Percentiles rank a stretch among this genome's conserved stretches.
phyloP scores from a whole-genome alignment of 169 alveolate species.

The Neospora caninum region DNA sequence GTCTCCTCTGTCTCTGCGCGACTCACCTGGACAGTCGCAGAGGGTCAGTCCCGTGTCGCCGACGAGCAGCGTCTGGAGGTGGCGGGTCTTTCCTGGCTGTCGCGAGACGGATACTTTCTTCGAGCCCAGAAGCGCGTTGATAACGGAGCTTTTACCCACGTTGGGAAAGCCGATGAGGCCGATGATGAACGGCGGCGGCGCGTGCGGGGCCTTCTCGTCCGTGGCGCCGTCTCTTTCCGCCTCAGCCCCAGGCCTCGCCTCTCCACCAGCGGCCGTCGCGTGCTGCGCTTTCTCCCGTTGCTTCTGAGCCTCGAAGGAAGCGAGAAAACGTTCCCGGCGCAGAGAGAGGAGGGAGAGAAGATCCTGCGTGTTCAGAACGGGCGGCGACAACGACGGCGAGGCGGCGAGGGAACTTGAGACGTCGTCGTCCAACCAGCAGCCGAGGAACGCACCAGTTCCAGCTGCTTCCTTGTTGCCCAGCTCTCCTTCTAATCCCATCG shows the following conservation, averaged over 20 bases:
- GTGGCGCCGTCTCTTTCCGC: neutral
- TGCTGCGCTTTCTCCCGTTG: neutral
- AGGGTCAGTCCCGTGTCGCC: conserved; percentile 84
- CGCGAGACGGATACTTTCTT: conserved; percentile 96
- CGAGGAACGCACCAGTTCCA: neutral
- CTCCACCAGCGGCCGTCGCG: neutral
- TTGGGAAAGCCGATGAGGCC: conserved; percentile 99
- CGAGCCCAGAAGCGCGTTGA: conserved; percentile 93
- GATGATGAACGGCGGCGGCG: conserved; percentile 76
- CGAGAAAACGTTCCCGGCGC: neutral
- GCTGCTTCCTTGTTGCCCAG: neutral
- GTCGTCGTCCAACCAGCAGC: neutral
- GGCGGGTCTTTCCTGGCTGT: conserved; percentile 99
- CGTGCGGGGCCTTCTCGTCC: neutral
- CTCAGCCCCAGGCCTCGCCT: neutral
- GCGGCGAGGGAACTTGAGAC: neutral
- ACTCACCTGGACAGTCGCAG: conserved; percentile 95
- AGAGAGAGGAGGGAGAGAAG: neutral
- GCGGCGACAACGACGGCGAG: neutral
- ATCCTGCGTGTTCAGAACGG: neutral
- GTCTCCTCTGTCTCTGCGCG: neutral
- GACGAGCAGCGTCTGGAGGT: conserved; percentile 92
- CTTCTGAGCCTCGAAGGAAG: neutral
- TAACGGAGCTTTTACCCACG: conserved; percentile 99
- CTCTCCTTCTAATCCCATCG: neutral